These are phyloP conservation scores for Conticribra weissflogii DNA, from an alignment of 108 stramenopile species.

Conservation along the genomic window DNA sequence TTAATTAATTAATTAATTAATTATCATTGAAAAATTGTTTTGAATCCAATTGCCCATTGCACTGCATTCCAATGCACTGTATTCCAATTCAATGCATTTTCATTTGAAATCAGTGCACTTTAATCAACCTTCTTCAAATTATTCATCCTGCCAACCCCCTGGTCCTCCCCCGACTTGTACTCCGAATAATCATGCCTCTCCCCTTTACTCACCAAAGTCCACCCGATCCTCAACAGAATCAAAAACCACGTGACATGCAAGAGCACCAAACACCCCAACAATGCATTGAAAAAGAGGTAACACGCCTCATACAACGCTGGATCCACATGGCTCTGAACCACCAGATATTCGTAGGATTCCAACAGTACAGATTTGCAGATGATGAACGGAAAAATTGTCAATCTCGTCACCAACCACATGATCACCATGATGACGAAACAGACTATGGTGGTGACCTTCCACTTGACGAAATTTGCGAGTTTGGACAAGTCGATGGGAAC, in stretches of 20 bases:
- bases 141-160: no score
- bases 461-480: slow-evolving; percentile 90
- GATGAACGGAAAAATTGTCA: slow-evolving; percentile 76
- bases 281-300: slow-evolving; percentile 54
- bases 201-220: slow-evolving; percentile 68
- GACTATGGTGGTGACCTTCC: slow-evolving; percentile 76
- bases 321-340: slow-evolving; percentile 41
- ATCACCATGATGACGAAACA: slow-evolving; percentile 78
- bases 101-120: slow-evolving; percentile 1
- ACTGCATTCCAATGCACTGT: no score
- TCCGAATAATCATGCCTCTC: slow-evolving; percentile 86
- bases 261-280: slow-evolving; percentile 63
- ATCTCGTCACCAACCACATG: slow-evolving; percentile 72
- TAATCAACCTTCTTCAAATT: slow-evolving; percentile 27
- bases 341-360: slow-evolving; percentile 59
- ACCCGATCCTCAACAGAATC: slow-evolving; percentile 83
- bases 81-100: no score
- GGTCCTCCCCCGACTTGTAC: slow-evolving; percentile 81
- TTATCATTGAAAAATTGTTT: no score
- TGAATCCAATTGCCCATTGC: no score
- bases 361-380: slow-evolving; percentile 62
- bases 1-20: no score
- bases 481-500: slow-evolving; percentile 89
- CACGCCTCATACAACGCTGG: slow-evolving; percentile 61
- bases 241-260: slow-evolving; percentile 83